phyloP scores from a whole-genome alignment of 2,329 filamentous ascomycete genomes.

The Hypoxylon sp. region DNA sequence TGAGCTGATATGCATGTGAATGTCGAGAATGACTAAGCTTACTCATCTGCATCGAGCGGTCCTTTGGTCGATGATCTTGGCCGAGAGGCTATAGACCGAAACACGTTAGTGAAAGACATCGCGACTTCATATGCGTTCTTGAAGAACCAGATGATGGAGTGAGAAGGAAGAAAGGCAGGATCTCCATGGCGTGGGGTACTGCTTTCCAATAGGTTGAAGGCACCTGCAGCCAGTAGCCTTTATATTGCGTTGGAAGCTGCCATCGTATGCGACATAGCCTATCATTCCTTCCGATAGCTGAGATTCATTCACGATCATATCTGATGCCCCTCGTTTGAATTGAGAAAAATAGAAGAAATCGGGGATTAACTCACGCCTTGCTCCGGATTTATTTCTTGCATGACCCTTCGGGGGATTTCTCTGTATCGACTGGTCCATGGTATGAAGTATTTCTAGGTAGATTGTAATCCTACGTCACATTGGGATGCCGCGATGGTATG shows the following conservation, averaged over 20 bases:
- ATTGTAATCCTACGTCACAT: conserved; percentile 14
- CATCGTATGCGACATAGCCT: conserved; percentile 5
- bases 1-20: conserved; percentile 44
- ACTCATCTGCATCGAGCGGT: conserved; percentile 83
- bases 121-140: conserved; percentile 8
- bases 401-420: conserved; percentile 41
- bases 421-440: conserved; percentile 44
- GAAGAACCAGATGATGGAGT: neutral
- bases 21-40: conserved; percentile 53
- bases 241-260: conserved; percentile 12
- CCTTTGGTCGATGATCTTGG: conserved; percentile 80
- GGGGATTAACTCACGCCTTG: conserved; percentile 44
- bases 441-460: conserved; percentile 2
- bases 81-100: conserved; percentile 62
- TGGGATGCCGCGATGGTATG: conserved; percentile 11
- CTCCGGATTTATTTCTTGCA: conserved; percentile 48
- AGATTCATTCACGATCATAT: neutral
- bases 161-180: neutral
- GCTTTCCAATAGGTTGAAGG: conserved; percentile 20
- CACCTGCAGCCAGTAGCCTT: conserved; percentile 12
- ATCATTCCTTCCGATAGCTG: conserved; percentile 8
- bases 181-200: conserved; percentile 18
- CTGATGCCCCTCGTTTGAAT: neutral
- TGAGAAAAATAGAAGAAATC: neutral
- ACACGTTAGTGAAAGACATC: conserved; percentile 48